Percentiles rank a stretch among this genome's conserved stretches.
Conservation (phyloP, 495 filamentous ascomycete species). For the Aspergillus biplanus region DNA sequence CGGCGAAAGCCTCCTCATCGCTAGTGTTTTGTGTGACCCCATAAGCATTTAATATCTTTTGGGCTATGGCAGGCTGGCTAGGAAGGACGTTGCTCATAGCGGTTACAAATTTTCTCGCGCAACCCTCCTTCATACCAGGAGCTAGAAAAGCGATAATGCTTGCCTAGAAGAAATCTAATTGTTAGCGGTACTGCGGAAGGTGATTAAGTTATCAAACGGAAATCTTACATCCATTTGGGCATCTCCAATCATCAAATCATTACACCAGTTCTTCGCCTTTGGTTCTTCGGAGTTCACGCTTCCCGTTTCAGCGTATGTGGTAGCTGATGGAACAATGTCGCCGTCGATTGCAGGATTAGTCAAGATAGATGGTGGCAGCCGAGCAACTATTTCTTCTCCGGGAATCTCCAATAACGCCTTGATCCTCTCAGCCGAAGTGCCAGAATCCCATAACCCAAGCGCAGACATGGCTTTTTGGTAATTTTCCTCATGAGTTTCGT, state of each 20-base stretch:
- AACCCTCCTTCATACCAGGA: constrained; percentile 31
- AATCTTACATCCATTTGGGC: constrained; percentile 42
- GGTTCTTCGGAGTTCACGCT: constrained; percentile 26
- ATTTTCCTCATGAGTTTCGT: constrained; percentile 36
- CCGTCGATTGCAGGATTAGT: constrained; percentile 37
- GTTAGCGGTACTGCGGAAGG: too few species aligned
- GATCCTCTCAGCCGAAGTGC: constrained; percentile 33
- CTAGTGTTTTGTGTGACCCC: constrained; percentile 27
- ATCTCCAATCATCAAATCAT: constrained; percentile 47
- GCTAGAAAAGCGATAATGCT: constrained; percentile 32
- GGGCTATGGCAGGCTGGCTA: constrained; percentile 21
- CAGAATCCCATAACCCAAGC: constrained; percentile 35
- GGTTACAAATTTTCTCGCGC: constrained; percentile 35
- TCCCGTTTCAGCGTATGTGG: constrained; percentile 29
- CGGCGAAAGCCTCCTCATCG: constrained; percentile 38
- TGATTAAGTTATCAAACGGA: too few species aligned
- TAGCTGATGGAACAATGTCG: constrained; percentile 35
- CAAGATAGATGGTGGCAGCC: constrained; percentile 31
- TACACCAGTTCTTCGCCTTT: constrained; percentile 38
- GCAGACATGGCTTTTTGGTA: constrained; percentile 41
- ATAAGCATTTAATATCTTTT: constrained; percentile 39
- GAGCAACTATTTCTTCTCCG: constrained; percentile 35
- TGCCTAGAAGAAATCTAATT: constrained; percentile 19
- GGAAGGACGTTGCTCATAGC: constrained; percentile 29
- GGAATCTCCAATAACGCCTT: constrained; percentile 37